Evolutionary conservation across 108 stramenopile species (phyloP).

Genomic region (Skeletonema tropicum): DNA sequence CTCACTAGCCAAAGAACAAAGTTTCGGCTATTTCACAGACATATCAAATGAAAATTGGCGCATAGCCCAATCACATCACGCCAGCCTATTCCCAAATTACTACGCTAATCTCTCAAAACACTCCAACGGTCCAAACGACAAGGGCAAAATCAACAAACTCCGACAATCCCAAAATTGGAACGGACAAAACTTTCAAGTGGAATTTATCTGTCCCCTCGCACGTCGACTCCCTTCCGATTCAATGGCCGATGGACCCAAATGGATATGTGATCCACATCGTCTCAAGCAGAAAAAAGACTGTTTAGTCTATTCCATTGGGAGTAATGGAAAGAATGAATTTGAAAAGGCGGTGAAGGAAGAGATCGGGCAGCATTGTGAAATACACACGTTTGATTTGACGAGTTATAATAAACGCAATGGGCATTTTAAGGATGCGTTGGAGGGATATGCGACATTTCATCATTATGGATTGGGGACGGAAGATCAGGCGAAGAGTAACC

Average conservation of each 20-base stretch:
- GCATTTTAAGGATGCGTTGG: constrained; percentile 31
- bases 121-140: constrained; percentile 37
- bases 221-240: constrained; percentile 47
- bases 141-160: constrained; percentile 7
- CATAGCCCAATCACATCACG: constrained; percentile 28
- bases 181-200: constrained; percentile 59
- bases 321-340: constrained; percentile 59
- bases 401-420: constrained; percentile 39
- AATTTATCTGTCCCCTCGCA: constrained; percentile 54
- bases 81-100: constrained; percentile 31
- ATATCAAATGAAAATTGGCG: constrained; percentile 35
- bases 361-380: constrained; percentile 48
- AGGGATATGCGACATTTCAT: constrained; percentile 37
- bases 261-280: constrained; percentile 57
- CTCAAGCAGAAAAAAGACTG: constrained; percentile 47
- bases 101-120: constrained; percentile 13
- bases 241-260: constrained; percentile 54
- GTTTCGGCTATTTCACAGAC: constrained; percentile 34
- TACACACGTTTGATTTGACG: constrained; percentile 57
- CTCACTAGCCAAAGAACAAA: constrained; percentile 35
- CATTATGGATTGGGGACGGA: constrained; percentile 38
- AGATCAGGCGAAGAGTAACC: neutral
- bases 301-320: constrained; percentile 58
- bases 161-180: constrained; percentile 26
- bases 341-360: constrained; percentile 55